Evolutionary conservation across 768 basidiomycete species (phyloP), one percentile per base, ranked within the genome.

Genomic region (Trametes villosa): DNA sequence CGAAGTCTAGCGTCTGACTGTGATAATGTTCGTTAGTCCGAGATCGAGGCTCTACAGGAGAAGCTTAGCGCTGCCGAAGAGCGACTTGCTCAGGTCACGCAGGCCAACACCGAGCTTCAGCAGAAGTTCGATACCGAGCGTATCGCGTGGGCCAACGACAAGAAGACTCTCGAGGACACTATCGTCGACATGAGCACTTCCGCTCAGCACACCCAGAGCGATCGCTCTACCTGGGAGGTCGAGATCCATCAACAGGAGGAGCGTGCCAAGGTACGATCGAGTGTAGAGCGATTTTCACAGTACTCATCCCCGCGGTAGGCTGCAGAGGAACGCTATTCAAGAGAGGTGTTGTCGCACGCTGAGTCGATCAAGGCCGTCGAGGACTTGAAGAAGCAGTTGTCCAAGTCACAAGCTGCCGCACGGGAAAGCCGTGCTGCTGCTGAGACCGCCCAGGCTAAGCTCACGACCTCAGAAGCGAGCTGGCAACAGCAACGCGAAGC

Each of bases 261-360:
- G 60, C 82, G 91, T 26, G 86, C 86, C 15, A 84, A 86, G 78
- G 91, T 88, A 66, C 24, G 76, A 63, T 13, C 1, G 9, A 22
- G 18, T 27, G 2, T 22, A 60, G 9, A 46, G 26, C 27, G 20
- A 13, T 1, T 31, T 4, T 45, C n/a, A 29, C 8, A 30, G 42
- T 56, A 9, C 41, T 20, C 6, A 24, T 17, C 2, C n/a, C n/a
- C 4, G 4, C 0, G 30, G 33, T 53, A 9, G 63, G 81, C 86
- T 64, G 91, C 91, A 6, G 91, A 95, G 69, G 89, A 91, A 52
- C 84, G 87, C 55, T 94, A 94, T 66, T 82, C 87, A 5, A 81
- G 86, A 51, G 93, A 93, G 69, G 83, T 95, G n/a, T 76, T 95
- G 31, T 79, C 90, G 0, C 94, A 96, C 71, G 93, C 94, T 0